Conservation (phyloP, 768 basidiomycete species). For the Termitomyces sp. region DNA sequence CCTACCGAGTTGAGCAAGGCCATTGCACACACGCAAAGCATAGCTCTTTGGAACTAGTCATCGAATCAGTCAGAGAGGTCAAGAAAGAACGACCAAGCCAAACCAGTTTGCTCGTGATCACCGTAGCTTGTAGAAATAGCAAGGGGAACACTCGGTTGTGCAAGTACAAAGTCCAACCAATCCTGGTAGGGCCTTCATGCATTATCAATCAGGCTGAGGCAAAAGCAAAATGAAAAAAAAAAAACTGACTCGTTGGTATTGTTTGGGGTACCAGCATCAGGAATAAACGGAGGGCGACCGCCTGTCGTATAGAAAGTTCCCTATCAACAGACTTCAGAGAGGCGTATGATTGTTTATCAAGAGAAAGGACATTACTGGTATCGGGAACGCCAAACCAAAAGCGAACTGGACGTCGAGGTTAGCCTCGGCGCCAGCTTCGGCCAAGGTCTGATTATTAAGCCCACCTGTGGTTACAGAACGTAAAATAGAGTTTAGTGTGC, state of each 20-base stretch:
- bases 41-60: constrained; percentile 48
- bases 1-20: constrained; percentile 60
- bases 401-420: constrained; percentile 61
- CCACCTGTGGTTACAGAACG: constrained; percentile 36
- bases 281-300: constrained; percentile 53
- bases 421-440: constrained; percentile 55
- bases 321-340: constrained; percentile 21
- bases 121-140: constrained; percentile 67
- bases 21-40: constrained; percentile 50
- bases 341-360: not conserved
- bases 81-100: not conserved
- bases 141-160: constrained; percentile 40
- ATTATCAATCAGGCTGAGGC: not conserved
- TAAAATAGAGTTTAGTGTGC: not conserved
- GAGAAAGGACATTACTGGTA: constrained; percentile 28
- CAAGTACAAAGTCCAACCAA: constrained; percentile 56
- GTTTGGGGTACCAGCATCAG: constrained; percentile 33
- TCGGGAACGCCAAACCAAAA: constrained; percentile 57
- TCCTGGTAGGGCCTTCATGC: constrained; percentile 25
- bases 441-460: constrained; percentile 46
- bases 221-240: not conserved
- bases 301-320: constrained; percentile 56
- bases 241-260: constrained; percentile 33
- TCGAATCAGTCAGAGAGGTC: not conserved
- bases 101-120: constrained; percentile 66